Conservation (phyloP, 2,329 filamentous ascomycete species). For the Colletotrichum sp. region DNA sequence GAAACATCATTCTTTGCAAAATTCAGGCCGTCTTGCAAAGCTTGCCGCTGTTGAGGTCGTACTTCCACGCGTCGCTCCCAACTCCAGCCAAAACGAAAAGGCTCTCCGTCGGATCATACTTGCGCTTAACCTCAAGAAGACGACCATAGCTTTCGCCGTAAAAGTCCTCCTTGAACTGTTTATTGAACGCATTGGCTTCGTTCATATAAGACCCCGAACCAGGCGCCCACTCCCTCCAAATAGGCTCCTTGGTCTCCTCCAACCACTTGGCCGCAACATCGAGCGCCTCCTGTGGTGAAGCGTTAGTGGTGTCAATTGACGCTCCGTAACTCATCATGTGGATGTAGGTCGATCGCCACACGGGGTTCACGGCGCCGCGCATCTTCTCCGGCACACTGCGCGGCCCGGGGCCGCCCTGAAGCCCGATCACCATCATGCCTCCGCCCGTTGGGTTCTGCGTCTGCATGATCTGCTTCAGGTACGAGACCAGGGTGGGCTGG, state of each 20-base stretch:
- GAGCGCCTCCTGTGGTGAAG: conserved; percentile 28
- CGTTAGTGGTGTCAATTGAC: neutral
- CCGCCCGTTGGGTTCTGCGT: neutral
- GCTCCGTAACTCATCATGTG: conserved; percentile 31
- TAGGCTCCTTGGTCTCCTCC: conserved; percentile 31
- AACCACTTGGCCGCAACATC: conserved; percentile 18
- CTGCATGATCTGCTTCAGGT: neutral
- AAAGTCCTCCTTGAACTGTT: conserved; percentile 32
- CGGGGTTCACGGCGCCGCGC: conserved; percentile 41
- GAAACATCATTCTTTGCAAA: neutral
- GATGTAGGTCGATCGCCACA: conserved; percentile 47
- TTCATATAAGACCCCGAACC: conserved; percentile 31
- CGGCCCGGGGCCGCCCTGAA: conserved; percentile 14
- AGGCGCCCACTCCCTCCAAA: conserved; percentile 29
- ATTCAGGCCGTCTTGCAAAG: neutral
- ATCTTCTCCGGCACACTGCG: conserved; percentile 1
- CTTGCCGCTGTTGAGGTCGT: conserved; percentile 13
- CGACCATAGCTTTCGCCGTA: conserved; percentile 30
- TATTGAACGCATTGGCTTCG: conserved; percentile 34
- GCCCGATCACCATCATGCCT: conserved; percentile 14
- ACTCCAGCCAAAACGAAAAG: conserved; percentile 32
- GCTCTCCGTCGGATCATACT: conserved; percentile 31
- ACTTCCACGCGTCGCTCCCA: conserved; percentile 28
- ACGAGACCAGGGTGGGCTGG: neutral
- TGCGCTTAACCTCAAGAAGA: conserved; percentile 31